Conservation (phyloP, 1,139 yeast species). For the Zhuliangozyma blackwelliae region DNA sequence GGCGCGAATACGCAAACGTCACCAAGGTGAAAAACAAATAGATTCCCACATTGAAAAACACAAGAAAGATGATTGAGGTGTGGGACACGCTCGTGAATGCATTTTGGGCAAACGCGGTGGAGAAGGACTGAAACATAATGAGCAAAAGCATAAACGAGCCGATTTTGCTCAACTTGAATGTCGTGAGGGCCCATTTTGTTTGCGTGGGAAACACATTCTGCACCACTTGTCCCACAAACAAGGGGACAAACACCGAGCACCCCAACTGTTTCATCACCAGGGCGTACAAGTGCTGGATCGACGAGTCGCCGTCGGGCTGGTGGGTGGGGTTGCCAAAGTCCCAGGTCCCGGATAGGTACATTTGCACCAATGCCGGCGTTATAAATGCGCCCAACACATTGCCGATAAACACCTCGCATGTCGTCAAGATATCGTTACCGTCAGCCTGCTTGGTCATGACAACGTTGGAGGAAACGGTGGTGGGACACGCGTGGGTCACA, state of each 20-base stretch:
- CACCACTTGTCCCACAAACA: slow-evolving; percentile 81
- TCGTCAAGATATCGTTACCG: slow-evolving; percentile 73
- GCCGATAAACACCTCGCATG: slow-evolving; percentile 83
- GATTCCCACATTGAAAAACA: slow-evolving; percentile 76
- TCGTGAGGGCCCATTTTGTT: slow-evolving; percentile 56
- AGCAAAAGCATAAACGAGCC: slow-evolving; percentile 75
- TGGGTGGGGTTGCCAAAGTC: slow-evolving; percentile 77
- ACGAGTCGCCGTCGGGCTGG: slow-evolving; percentile 34
- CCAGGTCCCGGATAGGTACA: slow-evolving; percentile 62
- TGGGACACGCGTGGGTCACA: slow-evolving; percentile 83
- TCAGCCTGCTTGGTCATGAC: slow-evolving; percentile 85
- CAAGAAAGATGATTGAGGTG: slow-evolving; percentile 65
- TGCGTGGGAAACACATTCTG: slow-evolving; percentile 67
- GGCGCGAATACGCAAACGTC: slow-evolving; percentile 59
- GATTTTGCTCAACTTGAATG: slow-evolving; percentile 61
- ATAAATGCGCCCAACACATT: slow-evolving; percentile 81
- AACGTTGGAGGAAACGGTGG: slow-evolving; percentile 86
- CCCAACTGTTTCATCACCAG: slow-evolving; percentile 86
- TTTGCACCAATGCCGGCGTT: slow-evolving; percentile 77
- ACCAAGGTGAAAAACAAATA: slow-evolving; percentile 69
- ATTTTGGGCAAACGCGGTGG: slow-evolving; percentile 79
- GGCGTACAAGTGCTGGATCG: slow-evolving; percentile 56
- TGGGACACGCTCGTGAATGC: slow-evolving; percentile 73
- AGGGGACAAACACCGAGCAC: slow-evolving; percentile 74
- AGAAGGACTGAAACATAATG: slow-evolving; percentile 80